Base-by-base conservation (phyloP, 257 asterid genomes). In the Nicotiana benthamiana region DNA sequence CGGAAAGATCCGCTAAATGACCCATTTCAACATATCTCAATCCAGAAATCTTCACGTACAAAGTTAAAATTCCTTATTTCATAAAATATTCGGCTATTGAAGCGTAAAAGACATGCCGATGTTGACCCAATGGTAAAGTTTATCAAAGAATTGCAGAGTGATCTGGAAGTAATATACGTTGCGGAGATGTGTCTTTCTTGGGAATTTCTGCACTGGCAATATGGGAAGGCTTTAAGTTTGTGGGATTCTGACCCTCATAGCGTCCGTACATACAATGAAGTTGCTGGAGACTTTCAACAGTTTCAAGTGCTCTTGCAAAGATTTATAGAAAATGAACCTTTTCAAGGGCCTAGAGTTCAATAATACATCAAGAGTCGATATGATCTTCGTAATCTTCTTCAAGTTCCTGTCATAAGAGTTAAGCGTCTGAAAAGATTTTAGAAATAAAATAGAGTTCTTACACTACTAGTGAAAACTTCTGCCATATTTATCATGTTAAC, bases 161-260 rank as follows among this genome's bases (percentile, higher is more conserved):
- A 96, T 82, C 87, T 96, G 1, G 99, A 96, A 82, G 89, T 86
- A 20, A 93, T 96, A 8, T 96, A 96, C 67, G 97, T 94, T 5
- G 99, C 97, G n/a, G 97, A 94, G 34, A 87, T 89, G 91, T 94
- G 99, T 82, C 97, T 94, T 59, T 96, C 98, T 0, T 96, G 99
- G 99, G 99, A 96, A 80, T 87, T 94, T 88, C 86, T 96, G 72
- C 92, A 90, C 20, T 94, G 98, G 98, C 92, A 91, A 82, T 90
- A 94, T 52, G 96, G 85, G 6, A 96, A 91, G 83, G 93, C 94
- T 83, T 82, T 91, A 34, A 96, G 87, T 54, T 79, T 96, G 57
- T 91, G 97, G 96, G 95, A 90, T 8, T 87, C 93, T 0, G 98
- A 92, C 53, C 93, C 89, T 0, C 89, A 83, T 61, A 89, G 93